Evolutionary conservation across 306 rosid species (phyloP).

Genomic region (Fagus crenata): DNA sequence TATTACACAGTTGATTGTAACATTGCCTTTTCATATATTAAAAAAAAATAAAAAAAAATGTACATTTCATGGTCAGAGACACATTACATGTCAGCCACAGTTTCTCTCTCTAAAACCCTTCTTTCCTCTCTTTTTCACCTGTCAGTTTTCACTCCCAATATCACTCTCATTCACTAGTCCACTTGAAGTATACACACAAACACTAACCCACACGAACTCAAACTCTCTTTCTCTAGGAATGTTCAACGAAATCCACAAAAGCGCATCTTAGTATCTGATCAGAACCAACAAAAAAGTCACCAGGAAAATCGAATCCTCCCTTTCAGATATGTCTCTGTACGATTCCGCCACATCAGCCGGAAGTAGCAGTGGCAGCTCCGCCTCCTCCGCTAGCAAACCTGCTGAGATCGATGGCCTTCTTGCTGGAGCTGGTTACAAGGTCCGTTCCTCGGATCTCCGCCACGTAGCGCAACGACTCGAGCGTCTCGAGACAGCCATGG

Average conservation of each 20-base stretch:
- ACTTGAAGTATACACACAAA: not conserved
- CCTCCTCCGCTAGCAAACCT: constrained; percentile 38
- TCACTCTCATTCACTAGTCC: constrained; percentile 1
- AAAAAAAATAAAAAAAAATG: constrained; percentile 21
- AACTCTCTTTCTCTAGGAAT: constrained; percentile 5
- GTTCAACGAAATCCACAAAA: constrained; percentile 14
- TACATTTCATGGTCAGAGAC: constrained; percentile 28
- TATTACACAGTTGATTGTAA: no score
- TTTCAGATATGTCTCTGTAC: constrained; percentile 42
- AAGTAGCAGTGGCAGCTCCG: constrained; percentile 49
- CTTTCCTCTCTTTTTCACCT: constrained; percentile 30
- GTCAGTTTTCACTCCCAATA: constrained; percentile 25
- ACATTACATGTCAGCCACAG: constrained; percentile 17
- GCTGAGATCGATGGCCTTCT: constrained; percentile 61
- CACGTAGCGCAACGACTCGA: constrained; percentile 73
- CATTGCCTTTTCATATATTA: no score
- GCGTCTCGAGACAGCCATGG: constrained; percentile 59
- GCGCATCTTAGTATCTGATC: constrained; percentile 11
- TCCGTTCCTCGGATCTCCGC: constrained; percentile 62
- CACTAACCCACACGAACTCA: not conserved
- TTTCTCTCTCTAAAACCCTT: constrained; percentile 5
- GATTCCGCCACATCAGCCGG: constrained; percentile 25
- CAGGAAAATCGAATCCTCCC: not conserved
- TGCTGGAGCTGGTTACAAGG: constrained; percentile 73
- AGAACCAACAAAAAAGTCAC: not conserved